A percentile compares a stretch with the other conserved stretches of the same genome.
Evolutionary conservation across 805 yeast species (phyloP).

Genomic region (Candida maris): DNA sequence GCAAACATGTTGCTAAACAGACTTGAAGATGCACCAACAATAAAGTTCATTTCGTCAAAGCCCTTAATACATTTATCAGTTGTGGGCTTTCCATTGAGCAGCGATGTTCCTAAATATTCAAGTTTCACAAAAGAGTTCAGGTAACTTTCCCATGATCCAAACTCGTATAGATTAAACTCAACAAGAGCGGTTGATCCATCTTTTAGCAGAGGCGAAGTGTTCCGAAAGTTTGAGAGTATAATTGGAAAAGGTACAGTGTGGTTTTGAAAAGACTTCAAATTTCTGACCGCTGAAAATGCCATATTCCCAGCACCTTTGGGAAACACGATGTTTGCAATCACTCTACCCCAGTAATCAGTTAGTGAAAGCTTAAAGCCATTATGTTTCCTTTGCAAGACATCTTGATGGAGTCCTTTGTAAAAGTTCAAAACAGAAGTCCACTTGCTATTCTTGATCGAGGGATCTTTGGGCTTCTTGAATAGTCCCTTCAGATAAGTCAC

Average conservation of each 20-base stretch:
- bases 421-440: conserved; percentile 36
- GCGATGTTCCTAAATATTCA: conserved; percentile 49
- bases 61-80: conserved; percentile 42
- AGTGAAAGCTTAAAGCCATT: conserved; percentile 55
- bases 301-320: conserved; percentile 33
- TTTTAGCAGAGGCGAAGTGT: conserved; percentile 28
- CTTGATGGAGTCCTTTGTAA: conserved; percentile 50
- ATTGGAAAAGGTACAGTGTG: conserved; percentile 49
- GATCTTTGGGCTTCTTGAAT: conserved; percentile 5
- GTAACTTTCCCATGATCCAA: conserved; percentile 61
- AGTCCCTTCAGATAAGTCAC: conserved; percentile 11
- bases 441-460: conserved; percentile 11
- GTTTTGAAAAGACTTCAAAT: conserved; percentile 34
- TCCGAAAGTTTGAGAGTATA: conserved; percentile 38
- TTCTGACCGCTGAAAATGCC: conserved; percentile 38
- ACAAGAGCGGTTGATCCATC: conserved; percentile 43
- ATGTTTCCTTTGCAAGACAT: conserved; percentile 48
- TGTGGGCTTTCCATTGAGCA: conserved; percentile 41
- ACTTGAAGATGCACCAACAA: conserved; percentile 63
- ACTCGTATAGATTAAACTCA: conserved; percentile 63
- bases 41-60: conserved; percentile 56
- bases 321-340: conserved; percentile 47
- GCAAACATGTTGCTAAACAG: conserved; percentile 53
- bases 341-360: conserved; percentile 70
- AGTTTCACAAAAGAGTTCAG: conserved; percentile 46